These are phyloP conservation scores for Aphanocladium album DNA, from an alignment of 2,329 filamentous ascomycete genomes.

Conservation along the genomic window DNA sequence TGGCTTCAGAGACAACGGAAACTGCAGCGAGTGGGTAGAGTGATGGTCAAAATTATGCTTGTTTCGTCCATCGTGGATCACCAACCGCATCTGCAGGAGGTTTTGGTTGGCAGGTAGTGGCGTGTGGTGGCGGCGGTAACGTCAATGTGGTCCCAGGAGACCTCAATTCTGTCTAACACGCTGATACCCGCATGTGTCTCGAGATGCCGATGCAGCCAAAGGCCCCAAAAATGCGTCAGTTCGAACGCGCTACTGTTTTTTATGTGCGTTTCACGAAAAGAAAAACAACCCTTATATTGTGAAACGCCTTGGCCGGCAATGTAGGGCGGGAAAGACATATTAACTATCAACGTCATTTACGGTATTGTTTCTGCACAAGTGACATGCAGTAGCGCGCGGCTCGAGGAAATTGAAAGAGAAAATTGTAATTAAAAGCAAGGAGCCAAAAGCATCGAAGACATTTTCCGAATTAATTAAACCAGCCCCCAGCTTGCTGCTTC, in stretches of 20 bases:
- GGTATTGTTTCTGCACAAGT: background rate
- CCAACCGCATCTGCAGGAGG: too few relatives aligned
- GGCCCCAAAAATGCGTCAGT: background rate
- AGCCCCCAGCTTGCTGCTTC: background rate
- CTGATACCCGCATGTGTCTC: background rate
- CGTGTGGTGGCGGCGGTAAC: too few relatives aligned
- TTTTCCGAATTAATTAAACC: background rate
- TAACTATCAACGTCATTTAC: background rate
- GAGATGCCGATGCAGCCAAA: background rate
- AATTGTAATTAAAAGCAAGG: background rate
- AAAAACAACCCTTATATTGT: background rate
- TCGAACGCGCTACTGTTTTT: background rate
- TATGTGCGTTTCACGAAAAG: background rate
- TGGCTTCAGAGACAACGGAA: background rate
- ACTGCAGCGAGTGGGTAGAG: too few relatives aligned
- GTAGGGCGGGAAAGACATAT: background rate
- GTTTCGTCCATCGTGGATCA: too few relatives aligned
- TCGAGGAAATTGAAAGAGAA: background rate
- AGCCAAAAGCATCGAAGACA: background rate
- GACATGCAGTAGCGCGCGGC: background rate
- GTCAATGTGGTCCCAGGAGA: background rate
- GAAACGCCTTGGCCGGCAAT: background rate
- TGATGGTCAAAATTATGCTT: too few relatives aligned
- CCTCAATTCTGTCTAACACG: background rate
- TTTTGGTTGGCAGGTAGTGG: background rate